A percentile compares a stretch with the other conserved stretches of the same genome.
phyloP scores from a whole-genome alignment of 192 early-diverging fungal species.

The Obelidium mucronatum region DNA sequence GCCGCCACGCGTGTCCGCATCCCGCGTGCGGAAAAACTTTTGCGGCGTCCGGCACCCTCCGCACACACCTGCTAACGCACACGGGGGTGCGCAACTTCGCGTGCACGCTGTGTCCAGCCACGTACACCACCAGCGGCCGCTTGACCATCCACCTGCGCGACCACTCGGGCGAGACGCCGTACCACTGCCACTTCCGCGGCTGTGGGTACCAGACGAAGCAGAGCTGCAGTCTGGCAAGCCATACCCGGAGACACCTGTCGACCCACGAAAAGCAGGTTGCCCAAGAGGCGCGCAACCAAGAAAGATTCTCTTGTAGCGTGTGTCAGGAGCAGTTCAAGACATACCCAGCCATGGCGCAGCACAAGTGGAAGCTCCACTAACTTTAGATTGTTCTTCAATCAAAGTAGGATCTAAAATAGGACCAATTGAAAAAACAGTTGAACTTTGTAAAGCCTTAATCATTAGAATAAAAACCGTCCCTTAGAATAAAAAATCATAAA shows the following conservation, averaged over 20 bases:
- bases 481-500: too few relatives aligned
- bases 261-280: neutral
- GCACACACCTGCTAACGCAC: neutral
- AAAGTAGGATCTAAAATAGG: too few relatives aligned
- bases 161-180: constrained; percentile 17
- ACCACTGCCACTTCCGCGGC: neutral
- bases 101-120: neutral
- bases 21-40: neutral
- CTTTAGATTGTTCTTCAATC: too few relatives aligned
- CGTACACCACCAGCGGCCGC: neutral
- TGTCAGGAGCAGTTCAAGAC: too few relatives aligned
- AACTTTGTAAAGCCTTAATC: too few relatives aligned
- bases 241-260: neutral
- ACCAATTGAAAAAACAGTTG: too few relatives aligned
- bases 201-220: neutral
- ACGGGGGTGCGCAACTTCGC: neutral
- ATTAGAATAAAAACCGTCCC: too few relatives aligned
- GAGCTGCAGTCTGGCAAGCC: neutral
- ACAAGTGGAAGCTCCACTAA: too few relatives aligned
- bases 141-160: neutral
- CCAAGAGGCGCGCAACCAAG: too few relatives aligned
- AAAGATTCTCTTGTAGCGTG: too few relatives aligned
- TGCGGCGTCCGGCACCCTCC: neutral
- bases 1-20: neutral
- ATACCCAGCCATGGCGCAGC: too few relatives aligned